These are phyloP conservation scores for Hypomontagnella monticulosa DNA, from an alignment of 495 filamentous ascomycete species.

Conservation along the genomic window DNA sequence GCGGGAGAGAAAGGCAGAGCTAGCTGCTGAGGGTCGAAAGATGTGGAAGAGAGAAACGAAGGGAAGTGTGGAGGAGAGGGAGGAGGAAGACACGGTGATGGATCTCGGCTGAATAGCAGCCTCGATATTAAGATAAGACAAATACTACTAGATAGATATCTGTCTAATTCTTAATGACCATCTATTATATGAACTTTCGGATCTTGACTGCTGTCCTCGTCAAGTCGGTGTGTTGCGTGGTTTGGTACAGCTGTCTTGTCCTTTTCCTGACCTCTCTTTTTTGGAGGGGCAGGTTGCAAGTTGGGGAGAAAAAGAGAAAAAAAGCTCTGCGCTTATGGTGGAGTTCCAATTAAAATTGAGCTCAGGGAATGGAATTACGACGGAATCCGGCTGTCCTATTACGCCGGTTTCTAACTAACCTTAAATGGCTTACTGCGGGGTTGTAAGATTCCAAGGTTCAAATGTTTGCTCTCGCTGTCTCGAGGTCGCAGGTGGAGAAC, in stretches of 20 bases:
- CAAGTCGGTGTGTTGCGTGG: constrained; percentile 26
- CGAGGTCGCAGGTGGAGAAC: too few relatives aligned
- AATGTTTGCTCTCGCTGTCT: too few relatives aligned
- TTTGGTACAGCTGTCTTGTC: constrained; percentile 40
- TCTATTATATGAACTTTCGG: constrained; percentile 21
- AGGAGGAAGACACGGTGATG: constrained; percentile 58
- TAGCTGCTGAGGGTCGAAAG: constrained; percentile 67
- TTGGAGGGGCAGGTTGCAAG: constrained; percentile 29
- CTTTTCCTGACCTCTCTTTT: constrained; percentile 31
- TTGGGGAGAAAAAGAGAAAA: constrained; percentile 27
- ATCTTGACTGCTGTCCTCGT: constrained; percentile 37
- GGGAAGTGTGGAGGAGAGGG: constrained; percentile 51
- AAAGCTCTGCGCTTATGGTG: constrained; percentile 39
- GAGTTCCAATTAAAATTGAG: constrained; percentile 36
- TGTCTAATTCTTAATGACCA: constrained; percentile 31
- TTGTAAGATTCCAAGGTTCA: too few relatives aligned
- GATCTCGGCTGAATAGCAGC: constrained; percentile 43
- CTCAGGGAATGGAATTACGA: constrained; percentile 20
- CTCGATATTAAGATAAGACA: constrained; percentile 37
- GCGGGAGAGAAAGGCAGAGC: constrained; percentile 60
- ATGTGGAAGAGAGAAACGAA: constrained; percentile 66
- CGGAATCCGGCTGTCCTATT: constrained; percentile 33
- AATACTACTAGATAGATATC: constrained; percentile 26
- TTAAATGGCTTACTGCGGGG: too few relatives aligned
- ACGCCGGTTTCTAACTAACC: constrained; percentile 13